phyloP scores from a whole-genome alignment of 2,329 filamentous ascomycete species.

The Neopestalotiopsis sp. region DNA sequence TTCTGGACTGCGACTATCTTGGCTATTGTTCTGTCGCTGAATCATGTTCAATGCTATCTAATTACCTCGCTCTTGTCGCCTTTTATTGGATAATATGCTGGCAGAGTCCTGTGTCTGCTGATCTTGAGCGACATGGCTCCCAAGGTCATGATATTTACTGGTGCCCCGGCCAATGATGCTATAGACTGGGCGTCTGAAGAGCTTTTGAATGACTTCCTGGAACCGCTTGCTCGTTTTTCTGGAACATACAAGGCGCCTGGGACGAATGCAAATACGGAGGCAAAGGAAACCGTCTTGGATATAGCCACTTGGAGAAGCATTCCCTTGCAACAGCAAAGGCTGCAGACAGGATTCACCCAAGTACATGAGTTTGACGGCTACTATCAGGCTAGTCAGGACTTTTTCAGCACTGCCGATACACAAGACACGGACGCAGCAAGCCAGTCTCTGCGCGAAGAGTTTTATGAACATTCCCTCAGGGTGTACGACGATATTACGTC shows the following conservation, averaged over 20 bases:
- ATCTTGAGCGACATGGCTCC: constrained; percentile 28
- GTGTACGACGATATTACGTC: constrained; percentile 70
- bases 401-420: constrained; percentile 53
- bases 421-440: constrained; percentile 39
- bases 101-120: background rate
- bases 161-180: constrained; percentile 60
- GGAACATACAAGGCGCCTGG: constrained; percentile 26
- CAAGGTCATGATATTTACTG: constrained; percentile 44
- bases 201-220: constrained; percentile 54
- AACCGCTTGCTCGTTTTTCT: constrained; percentile 45
- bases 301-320: constrained; percentile 60
- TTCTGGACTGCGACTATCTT: too few species aligned
- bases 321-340: constrained; percentile 48
- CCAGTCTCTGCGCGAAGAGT: constrained; percentile 58
- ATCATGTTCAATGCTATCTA: background rate
- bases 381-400: constrained; percentile 42
- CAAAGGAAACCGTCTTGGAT: constrained; percentile 25
- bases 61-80: background rate
- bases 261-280: constrained; percentile 27
- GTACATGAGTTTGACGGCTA: constrained; percentile 41
- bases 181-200: constrained; percentile 58
- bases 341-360: constrained; percentile 60
- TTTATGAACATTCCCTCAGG: constrained; percentile 79
- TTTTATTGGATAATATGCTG: background rate
- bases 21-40: background rate